phyloP scores from a whole-genome alignment of 73 alveolate species.

The Blepharisma stoltei region DNA sequence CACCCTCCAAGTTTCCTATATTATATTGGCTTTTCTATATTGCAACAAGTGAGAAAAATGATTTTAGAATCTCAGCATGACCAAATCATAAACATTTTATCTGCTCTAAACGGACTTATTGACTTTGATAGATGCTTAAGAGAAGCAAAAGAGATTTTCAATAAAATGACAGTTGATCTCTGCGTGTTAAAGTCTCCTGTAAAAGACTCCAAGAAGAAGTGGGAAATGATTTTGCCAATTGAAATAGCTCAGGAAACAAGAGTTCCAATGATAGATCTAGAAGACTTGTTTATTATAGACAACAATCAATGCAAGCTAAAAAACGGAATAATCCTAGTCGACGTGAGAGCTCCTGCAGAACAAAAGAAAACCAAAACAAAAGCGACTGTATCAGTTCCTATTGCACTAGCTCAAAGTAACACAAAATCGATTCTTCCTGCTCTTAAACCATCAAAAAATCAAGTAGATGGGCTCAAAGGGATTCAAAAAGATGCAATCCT shows the following conservation, averaged over 20 bases:
- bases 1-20: conserved; percentile 4
- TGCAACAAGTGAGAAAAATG: not conserved
- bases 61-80: conserved; percentile 4
- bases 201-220: not conserved
- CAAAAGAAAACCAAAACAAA: not conserved
- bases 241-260: conserved; percentile 23
- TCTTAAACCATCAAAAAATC: not conserved
- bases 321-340: not conserved
- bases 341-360: not conserved
- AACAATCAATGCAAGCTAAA: not conserved
- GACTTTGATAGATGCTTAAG: conserved; percentile 13
- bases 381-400: not conserved
- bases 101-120: not conserved
- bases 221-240: not conserved
- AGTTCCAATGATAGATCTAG: not conserved
- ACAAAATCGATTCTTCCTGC: not conserved
- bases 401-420: not conserved
- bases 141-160: not conserved
- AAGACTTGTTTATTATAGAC: not conserved
- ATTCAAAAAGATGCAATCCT: not conserved
- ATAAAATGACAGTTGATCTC: not conserved
- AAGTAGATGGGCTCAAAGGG: not conserved
- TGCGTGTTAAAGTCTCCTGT: not conserved
- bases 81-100: not conserved
- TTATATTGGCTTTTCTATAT: not conserved